Percentiles rank a stretch among this genome's conserved stretches.
These are phyloP conservation scores for Lizonia empirigonia DNA, from an alignment of 2,329 filamentous ascomycete genomes.

Conservation along the genomic window DNA sequence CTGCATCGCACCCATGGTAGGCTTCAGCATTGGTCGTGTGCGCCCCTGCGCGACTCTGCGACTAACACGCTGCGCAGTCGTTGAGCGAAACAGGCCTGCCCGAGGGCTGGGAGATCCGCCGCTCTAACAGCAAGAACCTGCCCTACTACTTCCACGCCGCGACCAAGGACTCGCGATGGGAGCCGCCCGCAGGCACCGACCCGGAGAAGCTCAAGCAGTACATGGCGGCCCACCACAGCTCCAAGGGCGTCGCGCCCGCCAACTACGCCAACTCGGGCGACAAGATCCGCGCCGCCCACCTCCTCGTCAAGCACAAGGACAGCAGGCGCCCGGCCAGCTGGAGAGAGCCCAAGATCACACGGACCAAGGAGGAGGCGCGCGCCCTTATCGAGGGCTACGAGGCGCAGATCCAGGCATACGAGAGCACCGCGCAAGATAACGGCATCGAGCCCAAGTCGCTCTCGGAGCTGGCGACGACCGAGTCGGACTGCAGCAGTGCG, in stretches of 20 bases:
- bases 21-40: constrained; percentile 14
- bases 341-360: constrained; percentile 87
- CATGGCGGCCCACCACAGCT: constrained; percentile 87
- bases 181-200: constrained; percentile 86
- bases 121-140: constrained; percentile 97
- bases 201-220: constrained; percentile 90
- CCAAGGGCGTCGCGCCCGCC: constrained; percentile 52
- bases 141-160: constrained; percentile 96
- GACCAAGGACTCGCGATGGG: constrained; percentile 92
- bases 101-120: constrained; percentile 89
- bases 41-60: constrained; percentile 6
- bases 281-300: constrained; percentile 91
- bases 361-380: constrained; percentile 84
- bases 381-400: constrained; percentile 78
- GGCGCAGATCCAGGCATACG: constrained; percentile 71
- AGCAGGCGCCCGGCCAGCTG: constrained; percentile 91
- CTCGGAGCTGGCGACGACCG: constrained; percentile 82
- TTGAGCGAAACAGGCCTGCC: constrained; percentile 68
- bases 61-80: constrained; percentile 37
- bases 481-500: constrained; percentile 95
- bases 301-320: constrained; percentile 90
- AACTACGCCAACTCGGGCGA: constrained; percentile 56
- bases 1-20: constrained; percentile 35
- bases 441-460: constrained; percentile 53
- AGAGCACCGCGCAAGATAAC: constrained; percentile 52